These are phyloP conservation scores for Choiromyces venosus DNA, from an alignment of 495 filamentous ascomycete genomes.

Conservation along the genomic window DNA sequence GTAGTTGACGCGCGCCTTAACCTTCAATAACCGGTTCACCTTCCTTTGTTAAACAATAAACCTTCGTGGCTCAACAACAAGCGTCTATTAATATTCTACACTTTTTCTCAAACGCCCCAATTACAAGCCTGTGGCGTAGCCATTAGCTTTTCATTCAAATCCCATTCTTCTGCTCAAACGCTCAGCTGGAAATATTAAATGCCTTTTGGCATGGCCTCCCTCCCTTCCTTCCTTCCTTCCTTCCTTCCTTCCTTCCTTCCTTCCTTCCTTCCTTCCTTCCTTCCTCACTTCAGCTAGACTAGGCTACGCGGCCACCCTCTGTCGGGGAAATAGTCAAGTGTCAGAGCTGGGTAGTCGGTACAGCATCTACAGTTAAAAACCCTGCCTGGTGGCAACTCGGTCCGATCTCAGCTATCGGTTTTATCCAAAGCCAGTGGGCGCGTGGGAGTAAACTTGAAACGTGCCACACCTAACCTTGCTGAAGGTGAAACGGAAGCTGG, in stretches of 20 bases:
- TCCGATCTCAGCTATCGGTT: neutral
- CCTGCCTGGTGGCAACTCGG: neutral
- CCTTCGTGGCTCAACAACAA: constrained; percentile 4
- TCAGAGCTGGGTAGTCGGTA: neutral
- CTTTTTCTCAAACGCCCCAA: neutral
- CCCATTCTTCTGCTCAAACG: neutral
- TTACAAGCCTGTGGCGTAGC: neutral
- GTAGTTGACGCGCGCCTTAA: neutral
- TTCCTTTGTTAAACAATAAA: neutral
- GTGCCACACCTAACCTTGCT: neutral
- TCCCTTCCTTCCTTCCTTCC: neutral
- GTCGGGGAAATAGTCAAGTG: neutral
- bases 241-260: neutral
- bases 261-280: neutral
- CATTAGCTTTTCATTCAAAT: too few species aligned
- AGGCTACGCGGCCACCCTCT: neutral
- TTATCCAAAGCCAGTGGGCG: neutral
- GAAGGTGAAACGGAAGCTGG: neutral
- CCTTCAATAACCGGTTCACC: neutral
- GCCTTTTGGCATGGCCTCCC: neutral
- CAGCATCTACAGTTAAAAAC: too few species aligned
- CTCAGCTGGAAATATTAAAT: neutral
- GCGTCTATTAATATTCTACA: neutral
- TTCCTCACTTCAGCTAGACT: neutral
- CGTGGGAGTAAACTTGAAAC: neutral